Conservation (phyloP, 2,329 filamentous ascomycete species). For the Fusarium chuoi region DNA sequence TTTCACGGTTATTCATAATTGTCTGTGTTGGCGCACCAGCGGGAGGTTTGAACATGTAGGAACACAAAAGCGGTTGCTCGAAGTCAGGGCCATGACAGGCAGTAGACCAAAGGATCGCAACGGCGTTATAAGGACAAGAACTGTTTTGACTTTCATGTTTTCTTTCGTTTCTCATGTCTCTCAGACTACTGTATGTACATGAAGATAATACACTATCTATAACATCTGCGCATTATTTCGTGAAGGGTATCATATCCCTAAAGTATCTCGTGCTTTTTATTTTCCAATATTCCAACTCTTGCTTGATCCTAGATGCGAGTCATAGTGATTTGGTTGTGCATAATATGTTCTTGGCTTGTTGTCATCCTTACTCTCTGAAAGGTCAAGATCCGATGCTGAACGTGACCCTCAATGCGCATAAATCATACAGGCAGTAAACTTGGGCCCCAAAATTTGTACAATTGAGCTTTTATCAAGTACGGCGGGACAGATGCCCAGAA, state of each 20-base stretch:
- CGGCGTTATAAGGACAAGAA: not conserved
- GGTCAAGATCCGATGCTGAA: not conserved
- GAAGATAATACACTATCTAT: not conserved
- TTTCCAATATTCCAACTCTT: not conserved
- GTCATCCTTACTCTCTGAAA: rapidly evolving
- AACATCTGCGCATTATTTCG: conserved; percentile 10
- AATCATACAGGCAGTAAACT: not conserved
- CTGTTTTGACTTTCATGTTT: not conserved
- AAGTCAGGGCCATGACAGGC: not conserved
- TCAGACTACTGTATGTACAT: conserved; percentile 3
- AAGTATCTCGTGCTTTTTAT: not conserved
- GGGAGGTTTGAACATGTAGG: not conserved
- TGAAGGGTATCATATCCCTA: conserved; percentile 16
- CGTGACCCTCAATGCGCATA: not conserved
- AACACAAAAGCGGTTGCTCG: not conserved
- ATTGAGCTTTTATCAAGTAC: not conserved
- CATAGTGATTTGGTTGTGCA: not conserved
- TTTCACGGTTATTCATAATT: not conserved
- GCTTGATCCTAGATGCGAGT: not conserved
- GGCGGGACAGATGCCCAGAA: not conserved
- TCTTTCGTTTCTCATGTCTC: not conserved
- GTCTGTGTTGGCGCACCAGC: not conserved
- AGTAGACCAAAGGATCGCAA: not conserved
- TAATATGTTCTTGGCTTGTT: not conserved
- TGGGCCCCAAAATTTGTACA: not conserved